A percentile compares a stretch with the other conserved stretches of the same genome.
Conservation (phyloP, 1,139 yeast species). For the Pichia sp. region DNA sequence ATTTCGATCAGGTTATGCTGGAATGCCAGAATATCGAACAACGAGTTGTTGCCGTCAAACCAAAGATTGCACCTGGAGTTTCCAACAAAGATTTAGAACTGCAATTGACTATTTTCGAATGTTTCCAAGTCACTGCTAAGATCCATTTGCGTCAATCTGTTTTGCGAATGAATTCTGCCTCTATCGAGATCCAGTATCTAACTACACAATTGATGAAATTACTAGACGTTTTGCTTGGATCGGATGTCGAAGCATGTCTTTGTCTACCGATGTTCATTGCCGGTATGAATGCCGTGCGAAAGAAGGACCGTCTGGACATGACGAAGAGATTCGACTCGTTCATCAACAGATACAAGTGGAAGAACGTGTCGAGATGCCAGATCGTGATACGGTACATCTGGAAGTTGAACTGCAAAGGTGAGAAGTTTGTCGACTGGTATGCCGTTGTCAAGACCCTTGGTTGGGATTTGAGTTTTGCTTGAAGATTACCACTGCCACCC, state of each 20-base stretch:
- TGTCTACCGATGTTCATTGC: conserved; percentile 79
- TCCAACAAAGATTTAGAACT: conserved; percentile 56
- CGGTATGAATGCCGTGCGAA: conserved; percentile 62
- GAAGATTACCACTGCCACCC: too few species aligned
- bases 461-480: conserved; percentile 81
- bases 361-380: conserved; percentile 62
- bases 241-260: conserved; percentile 68
- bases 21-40: conserved; percentile 47
- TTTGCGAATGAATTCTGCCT: conserved; percentile 56
- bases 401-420: conserved; percentile 46
- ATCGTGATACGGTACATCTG: conserved; percentile 60
- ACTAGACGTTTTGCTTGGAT: conserved; percentile 60
- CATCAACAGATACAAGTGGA: conserved; percentile 61
- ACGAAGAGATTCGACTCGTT: conserved; percentile 51
- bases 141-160: conserved; percentile 67
- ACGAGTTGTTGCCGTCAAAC: conserved; percentile 51
- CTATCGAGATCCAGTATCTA: conserved; percentile 62
- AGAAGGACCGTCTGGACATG: conserved; percentile 51
- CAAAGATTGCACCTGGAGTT: conserved; percentile 51
- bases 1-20: conserved; percentile 35
- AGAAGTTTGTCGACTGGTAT: conserved; percentile 63
- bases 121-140: conserved; percentile 68
- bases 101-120: conserved; percentile 70
- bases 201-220: conserved; percentile 54
- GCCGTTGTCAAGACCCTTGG: conserved; percentile 61